Conservation (phyloP, 2,329 filamentous ascomycete genomes). For the Diaporthe ampelina region DNA sequence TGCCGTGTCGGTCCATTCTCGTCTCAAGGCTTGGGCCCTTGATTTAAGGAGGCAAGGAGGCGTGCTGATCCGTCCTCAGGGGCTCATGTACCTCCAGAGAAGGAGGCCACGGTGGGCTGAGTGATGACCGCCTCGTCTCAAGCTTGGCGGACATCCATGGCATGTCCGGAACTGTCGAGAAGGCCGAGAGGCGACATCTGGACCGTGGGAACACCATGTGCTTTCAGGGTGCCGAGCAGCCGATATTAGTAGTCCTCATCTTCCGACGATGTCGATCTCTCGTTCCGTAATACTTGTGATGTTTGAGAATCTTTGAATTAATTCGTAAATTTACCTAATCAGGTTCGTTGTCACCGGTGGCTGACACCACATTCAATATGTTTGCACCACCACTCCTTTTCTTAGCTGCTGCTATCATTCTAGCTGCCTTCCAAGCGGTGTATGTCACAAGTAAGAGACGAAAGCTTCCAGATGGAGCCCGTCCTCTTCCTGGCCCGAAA, state of each 20-base stretch:
- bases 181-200: background rate
- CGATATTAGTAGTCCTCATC: slow-evolving; percentile 11
- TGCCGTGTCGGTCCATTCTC: background rate
- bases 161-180: slow-evolving; percentile 4
- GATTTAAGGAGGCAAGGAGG: background rate
- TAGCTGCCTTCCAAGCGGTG: background rate
- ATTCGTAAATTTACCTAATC: background rate
- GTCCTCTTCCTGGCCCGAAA: slow-evolving; percentile 49
- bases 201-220: background rate
- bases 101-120: background rate
- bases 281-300: background rate
- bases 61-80: background rate
- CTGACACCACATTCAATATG: background rate
- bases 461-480: slow-evolving; percentile 47
- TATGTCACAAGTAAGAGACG: slow-evolving; percentile 36
- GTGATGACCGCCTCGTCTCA: background rate
- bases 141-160: slow-evolving; percentile 23
- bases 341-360: background rate
- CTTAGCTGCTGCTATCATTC: background rate
- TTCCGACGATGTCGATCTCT: background rate
- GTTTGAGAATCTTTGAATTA: background rate
- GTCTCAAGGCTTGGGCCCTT: background rate
- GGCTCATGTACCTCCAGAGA: background rate
- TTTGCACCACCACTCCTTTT: background rate
- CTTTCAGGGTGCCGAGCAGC: background rate